Evolutionary conservation across 2,329 filamentous ascomycete genomes (phyloP), one percentile per base, ranked within the genome.

Genomic region (Akanthomyces lecanii): DNA sequence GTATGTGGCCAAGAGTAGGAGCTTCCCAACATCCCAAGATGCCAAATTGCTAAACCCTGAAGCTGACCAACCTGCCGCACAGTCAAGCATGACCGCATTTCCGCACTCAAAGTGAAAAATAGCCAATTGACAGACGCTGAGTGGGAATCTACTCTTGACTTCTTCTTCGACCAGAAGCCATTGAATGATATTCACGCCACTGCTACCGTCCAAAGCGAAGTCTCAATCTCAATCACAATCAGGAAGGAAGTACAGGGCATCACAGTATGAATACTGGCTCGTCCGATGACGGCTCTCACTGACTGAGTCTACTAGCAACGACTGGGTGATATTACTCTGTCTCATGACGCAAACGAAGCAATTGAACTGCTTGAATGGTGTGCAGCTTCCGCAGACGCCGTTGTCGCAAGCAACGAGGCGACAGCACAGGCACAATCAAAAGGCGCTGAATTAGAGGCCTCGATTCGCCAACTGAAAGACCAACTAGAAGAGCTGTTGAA

Each of bases 341-440:
- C 77, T 44, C 77, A 81, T 67, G 79, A 84, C 63, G 79, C 81
- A 40, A 81, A 84, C 50, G 82, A 86, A 64, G 82, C 83, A 65
- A 81, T 91, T 65, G 82, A 86, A 61, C 77, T 88, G 4, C 89
- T 89, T 65, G 85, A 89, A 62, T 93, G 90, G 90, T 89, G 88
- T 64, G 82, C 82, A 48, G 77, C 79, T 23, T 84, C 86, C 5
- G 80, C 84, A 11, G 75, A 82, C 62, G 77, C 80, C 21, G 78
- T 82, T 54, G 71, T 73, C 23, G 74, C 75, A 33, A 79, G 81
- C 42, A 76, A 79, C 54, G 71, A 77, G 50, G 75, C 80, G 18
- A 72, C 83, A 14, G 75, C 71, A 2, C 69, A 75, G 14, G 74
- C 80, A 60, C 79, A 76, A 62, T 74, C 73, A 58, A 75, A 78